Evolutionary conservation across 208 protist species (phyloP).

Genomic region (Leishmania martiniquensis): DNA sequence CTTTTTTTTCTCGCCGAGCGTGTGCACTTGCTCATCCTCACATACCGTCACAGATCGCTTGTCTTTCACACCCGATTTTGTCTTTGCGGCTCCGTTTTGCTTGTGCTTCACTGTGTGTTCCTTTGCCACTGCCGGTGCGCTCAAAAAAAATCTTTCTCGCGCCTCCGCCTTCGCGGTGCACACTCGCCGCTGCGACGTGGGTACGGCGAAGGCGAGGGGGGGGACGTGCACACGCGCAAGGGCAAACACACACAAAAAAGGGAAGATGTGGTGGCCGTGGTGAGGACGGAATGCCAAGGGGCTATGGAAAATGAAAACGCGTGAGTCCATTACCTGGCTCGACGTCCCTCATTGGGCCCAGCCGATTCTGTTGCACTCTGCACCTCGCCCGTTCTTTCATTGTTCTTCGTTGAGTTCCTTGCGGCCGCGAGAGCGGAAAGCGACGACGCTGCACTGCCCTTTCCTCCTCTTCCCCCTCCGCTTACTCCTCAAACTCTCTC

Average conservation of each 20-base stretch:
- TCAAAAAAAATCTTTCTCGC: not conserved
- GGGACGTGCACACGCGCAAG: not conserved
- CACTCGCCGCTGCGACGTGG: not conserved
- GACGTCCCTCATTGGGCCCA: not conserved
- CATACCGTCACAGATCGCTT: not conserved
- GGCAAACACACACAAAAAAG: not conserved
- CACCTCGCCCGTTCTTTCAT: not conserved
- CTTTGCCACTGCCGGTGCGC: not conserved
- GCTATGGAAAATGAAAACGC: too few relatives aligned
- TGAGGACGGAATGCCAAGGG: too few relatives aligned
- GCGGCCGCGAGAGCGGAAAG: not conserved
- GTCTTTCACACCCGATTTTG: not conserved
- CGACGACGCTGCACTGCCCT: not conserved
- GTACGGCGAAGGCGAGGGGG: not conserved
- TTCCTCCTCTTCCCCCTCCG: too few relatives aligned
- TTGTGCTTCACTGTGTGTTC: not conserved
- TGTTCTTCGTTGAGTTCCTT: not conserved
- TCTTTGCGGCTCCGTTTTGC: too few relatives aligned
- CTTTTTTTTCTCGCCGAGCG: not conserved
- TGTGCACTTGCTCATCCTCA: not conserved
- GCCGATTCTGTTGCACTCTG: not conserved
- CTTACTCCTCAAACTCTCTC: too few relatives aligned
- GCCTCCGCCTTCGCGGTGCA: not conserved
- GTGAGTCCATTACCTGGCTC: too few relatives aligned
- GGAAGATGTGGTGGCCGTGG: too few relatives aligned